These are phyloP conservation scores for Vitis riparia DNA, from an alignment of 164 flowering plant genomes.

Conservation along the genomic window DNA sequence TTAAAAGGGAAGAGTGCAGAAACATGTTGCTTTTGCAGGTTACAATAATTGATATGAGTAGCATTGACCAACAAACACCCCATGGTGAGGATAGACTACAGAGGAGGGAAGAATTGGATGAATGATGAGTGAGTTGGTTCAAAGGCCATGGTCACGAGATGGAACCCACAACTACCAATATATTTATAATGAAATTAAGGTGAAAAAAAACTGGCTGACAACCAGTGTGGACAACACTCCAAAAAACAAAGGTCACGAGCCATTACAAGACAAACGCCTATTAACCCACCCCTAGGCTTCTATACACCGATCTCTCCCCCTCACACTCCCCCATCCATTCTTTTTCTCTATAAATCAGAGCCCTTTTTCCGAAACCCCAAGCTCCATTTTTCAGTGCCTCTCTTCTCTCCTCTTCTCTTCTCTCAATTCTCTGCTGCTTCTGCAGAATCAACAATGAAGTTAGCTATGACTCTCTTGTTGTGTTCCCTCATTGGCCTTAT, in stretches of 20 bases:
- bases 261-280: conserved; percentile 29
- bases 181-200: no score
- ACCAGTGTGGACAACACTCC: no score
- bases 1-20: no score
- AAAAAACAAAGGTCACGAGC: conserved; percentile 25
- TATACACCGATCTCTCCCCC: neutral
- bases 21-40: no score
- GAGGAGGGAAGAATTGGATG: no score
- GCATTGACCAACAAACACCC: no score
- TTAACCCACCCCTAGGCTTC: neutral
- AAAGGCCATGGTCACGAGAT: no score
- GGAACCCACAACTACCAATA: no score
- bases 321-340: neutral
- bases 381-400: conserved; percentile 26
- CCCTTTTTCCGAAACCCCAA: conserved; percentile 27
- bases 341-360: conserved; percentile 22
- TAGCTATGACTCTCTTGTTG: conserved; percentile 16
- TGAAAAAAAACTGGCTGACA: no score
- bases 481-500: conserved; percentile 12
- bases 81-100: no score
- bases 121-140: no score
- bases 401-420: neutral
- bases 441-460: conserved; percentile 23
- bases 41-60: no score
- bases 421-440: neutral